Evolutionary conservation across 768 basidiomycete species (phyloP).

Genomic region (Leccinum sublutescens): DNA sequence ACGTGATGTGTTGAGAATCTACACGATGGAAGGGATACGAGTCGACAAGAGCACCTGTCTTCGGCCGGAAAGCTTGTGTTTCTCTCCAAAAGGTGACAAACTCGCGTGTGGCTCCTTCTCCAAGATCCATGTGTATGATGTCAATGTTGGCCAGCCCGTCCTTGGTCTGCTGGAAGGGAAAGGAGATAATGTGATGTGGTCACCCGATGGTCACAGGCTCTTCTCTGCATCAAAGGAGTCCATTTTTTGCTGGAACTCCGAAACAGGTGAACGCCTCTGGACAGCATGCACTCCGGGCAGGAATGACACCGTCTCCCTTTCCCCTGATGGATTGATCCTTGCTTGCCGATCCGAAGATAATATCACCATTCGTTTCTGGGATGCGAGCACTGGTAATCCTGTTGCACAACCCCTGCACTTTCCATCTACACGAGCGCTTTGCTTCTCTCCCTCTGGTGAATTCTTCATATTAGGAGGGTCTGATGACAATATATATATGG

Average conservation of each 20-base stretch:
- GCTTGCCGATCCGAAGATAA: neutral
- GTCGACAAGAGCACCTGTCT: neutral
- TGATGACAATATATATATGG: neutral
- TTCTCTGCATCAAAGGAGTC: neutral
- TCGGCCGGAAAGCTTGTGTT: neutral
- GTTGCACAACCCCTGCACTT: neutral
- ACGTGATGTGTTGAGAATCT: neutral
- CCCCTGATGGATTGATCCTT: neutral
- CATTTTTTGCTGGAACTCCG: neutral
- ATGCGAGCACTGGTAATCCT: neutral
- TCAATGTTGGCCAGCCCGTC: neutral
- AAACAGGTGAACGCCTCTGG: neutral
- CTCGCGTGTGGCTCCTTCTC: neutral
- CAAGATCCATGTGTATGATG: constrained; percentile 1
- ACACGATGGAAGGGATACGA: neutral
- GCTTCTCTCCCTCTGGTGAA: neutral
- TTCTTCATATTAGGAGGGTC: neutral
- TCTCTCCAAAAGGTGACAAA: constrained; percentile 1
- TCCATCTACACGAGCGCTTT: no score
- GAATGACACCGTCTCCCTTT: neutral
- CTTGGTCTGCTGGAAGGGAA: neutral
- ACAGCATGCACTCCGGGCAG: neutral
- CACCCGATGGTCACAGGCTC: neutral
- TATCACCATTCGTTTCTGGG: neutral
- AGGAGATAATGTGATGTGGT: neutral